These are phyloP conservation scores for Teratosphaeria pseudoeucalypti DNA, from an alignment of 2,329 filamentous ascomycete genomes.

Conservation along the genomic window DNA sequence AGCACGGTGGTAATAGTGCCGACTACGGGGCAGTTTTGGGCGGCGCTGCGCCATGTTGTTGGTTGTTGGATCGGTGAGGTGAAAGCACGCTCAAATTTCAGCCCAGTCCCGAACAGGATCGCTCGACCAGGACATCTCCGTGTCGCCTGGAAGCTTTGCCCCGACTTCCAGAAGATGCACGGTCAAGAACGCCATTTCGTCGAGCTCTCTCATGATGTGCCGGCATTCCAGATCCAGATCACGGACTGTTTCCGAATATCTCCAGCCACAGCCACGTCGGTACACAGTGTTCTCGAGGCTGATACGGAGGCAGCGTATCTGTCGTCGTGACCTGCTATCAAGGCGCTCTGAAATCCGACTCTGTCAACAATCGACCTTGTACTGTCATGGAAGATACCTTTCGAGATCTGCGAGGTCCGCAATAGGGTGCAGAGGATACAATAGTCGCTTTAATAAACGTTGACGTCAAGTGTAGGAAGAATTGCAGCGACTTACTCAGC, in stretches of 20 bases:
- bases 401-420: no score
- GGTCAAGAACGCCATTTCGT: not conserved
- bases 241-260: not conserved
- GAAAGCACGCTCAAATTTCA: not conserved
- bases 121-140: not conserved
- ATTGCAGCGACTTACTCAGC: not conserved
- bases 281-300: not conserved
- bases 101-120: not conserved
- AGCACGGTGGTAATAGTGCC: constrained; percentile 34
- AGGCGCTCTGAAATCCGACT: not conserved
- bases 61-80: not conserved
- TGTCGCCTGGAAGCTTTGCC: not conserved
- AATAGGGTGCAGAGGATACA: no score
- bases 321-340: not conserved
- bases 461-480: no score
- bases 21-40: constrained; percentile 27
- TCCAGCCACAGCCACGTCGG: not conserved
- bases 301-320: not conserved
- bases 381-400: no score
- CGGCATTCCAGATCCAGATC: not conserved
- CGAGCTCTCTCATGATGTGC: not conserved
- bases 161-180: not conserved
- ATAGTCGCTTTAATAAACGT: no score
- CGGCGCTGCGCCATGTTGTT: constrained; percentile 6
- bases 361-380: not conserved